These are phyloP conservation scores for Suillus subluteus DNA, from an alignment of 768 basidiomycete species.

Conservation along the genomic window DNA sequence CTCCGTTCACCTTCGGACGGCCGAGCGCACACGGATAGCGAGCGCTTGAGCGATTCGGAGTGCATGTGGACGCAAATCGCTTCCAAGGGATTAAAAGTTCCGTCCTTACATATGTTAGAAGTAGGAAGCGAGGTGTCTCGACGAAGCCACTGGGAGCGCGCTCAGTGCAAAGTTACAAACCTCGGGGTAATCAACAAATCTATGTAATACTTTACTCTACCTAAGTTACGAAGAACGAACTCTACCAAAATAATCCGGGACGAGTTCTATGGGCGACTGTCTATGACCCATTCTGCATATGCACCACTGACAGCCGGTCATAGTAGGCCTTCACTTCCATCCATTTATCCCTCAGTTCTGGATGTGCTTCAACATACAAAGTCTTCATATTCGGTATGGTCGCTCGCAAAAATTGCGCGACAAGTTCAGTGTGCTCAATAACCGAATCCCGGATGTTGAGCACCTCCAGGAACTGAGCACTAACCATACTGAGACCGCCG, in stretches of 20 bases:
- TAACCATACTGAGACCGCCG: not conserved
- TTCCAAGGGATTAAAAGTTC: too few relatives aligned
- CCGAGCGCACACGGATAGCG: too few relatives aligned
- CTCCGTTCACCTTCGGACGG: too few relatives aligned
- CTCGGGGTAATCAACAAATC: too few relatives aligned
- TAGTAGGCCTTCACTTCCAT: conserved; percentile 15
- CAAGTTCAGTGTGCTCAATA: conserved; percentile 27
- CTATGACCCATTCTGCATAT: not conserved
- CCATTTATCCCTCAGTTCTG: conserved; percentile 35
- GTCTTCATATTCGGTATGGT: conserved; percentile 28
- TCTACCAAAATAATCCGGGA: not conserved
- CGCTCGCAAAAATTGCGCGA: conserved; percentile 29
- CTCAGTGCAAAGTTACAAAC: not conserved
- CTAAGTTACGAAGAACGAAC: not conserved
- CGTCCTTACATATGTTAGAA: too few relatives aligned
- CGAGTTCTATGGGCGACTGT: not conserved
- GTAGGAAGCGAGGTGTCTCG: too few relatives aligned
- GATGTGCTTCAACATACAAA: conserved; percentile 28
- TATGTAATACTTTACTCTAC: not conserved
- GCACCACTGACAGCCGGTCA: not conserved
- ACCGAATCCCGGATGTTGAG: conserved; percentile 34
- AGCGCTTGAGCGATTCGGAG: too few relatives aligned
- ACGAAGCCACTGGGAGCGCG: too few relatives aligned
- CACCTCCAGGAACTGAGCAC: conserved; percentile 22
- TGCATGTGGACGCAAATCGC: too few relatives aligned